Evolutionary conservation across 2,329 filamentous ascomycete genomes (phyloP).

Genomic region (Cordyceps cicadae): DNA sequence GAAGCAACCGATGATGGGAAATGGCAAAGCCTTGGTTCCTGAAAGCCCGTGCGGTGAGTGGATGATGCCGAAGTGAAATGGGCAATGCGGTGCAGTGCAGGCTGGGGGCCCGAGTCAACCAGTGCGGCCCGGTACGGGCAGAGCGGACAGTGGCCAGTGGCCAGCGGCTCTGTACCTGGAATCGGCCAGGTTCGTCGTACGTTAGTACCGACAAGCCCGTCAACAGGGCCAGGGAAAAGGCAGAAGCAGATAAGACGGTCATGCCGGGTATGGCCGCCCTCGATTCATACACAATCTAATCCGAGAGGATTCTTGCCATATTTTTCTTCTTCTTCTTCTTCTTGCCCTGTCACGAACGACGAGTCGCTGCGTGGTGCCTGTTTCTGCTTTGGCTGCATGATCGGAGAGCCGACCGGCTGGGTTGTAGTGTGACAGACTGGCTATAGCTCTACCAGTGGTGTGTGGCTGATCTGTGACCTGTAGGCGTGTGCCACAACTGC

Average conservation of each 20-base stretch:
- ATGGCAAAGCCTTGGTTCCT: not conserved
- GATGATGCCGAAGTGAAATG: not conserved
- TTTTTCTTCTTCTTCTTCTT: not conserved
- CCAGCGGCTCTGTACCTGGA: not conserved
- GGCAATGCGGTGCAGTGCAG: not conserved
- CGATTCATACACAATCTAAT: not conserved
- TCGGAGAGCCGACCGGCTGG: slow-evolving; percentile 7
- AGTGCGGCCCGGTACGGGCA: not conserved
- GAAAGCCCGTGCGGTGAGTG: slow-evolving; percentile 1
- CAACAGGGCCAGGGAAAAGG: not conserved
- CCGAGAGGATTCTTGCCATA: not conserved
- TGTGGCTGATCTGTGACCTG: not conserved
- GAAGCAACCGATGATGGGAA: not conserved
- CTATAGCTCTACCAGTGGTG: not conserved
- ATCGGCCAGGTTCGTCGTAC: not conserved
- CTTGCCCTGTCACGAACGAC: not conserved
- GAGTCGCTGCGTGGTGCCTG: not conserved
- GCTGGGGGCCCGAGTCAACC: not conserved
- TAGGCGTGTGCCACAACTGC: not conserved
- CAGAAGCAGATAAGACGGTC: not conserved
- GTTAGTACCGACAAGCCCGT: not conserved
- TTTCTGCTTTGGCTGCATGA: slow-evolving; percentile 1
- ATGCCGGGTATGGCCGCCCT: not conserved
- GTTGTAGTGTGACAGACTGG: not conserved
- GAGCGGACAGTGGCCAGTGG: not conserved